These are phyloP conservation scores for Chlamydomonas urium DNA, from an alignment of 139 green algal species.

Conservation along the genomic window DNA sequence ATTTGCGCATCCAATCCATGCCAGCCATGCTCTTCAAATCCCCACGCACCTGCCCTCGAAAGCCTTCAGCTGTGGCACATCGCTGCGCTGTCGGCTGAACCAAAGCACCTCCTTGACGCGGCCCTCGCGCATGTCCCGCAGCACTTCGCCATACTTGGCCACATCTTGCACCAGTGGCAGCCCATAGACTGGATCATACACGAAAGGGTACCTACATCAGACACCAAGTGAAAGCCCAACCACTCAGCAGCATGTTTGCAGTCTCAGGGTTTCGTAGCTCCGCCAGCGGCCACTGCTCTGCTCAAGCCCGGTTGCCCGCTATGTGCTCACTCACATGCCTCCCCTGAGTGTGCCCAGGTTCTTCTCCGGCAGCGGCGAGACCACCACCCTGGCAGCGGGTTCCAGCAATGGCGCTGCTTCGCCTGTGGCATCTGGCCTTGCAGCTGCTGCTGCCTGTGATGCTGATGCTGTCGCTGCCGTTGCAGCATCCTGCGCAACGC, in stretches of 20 bases:
- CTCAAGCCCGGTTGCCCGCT: background rate
- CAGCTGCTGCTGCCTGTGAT: background rate
- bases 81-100: constrained; percentile 33
- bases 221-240: background rate
- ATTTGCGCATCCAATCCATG: too few relatives aligned
- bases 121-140: constrained; percentile 58
- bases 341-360: constrained; percentile 44
- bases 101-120: constrained; percentile 51
- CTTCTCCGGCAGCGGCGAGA: constrained; percentile 39
- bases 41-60: background rate
- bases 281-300: background rate
- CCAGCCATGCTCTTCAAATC: background rate
- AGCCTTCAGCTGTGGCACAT: background rate
- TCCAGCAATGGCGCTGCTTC: background rate
- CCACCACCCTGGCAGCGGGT: background rate
- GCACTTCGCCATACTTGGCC: constrained; percentile 48
- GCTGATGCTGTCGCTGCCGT: constrained; percentile 7
- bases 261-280: background rate
- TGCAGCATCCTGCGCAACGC: too few relatives aligned
- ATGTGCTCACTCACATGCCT: constrained; percentile 20
- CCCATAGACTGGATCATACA: constrained; percentile 56
- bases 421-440: constrained; percentile 2
- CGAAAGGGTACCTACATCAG: constrained; percentile 40
- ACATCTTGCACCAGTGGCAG: constrained; percentile 51
- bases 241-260: background rate